A percentile compares a stretch with the other conserved stretches of the same genome.
Evolutionary conservation across 345 rosid genomes (phyloP).

Genomic region (Eucalyptus pumila): DNA sequence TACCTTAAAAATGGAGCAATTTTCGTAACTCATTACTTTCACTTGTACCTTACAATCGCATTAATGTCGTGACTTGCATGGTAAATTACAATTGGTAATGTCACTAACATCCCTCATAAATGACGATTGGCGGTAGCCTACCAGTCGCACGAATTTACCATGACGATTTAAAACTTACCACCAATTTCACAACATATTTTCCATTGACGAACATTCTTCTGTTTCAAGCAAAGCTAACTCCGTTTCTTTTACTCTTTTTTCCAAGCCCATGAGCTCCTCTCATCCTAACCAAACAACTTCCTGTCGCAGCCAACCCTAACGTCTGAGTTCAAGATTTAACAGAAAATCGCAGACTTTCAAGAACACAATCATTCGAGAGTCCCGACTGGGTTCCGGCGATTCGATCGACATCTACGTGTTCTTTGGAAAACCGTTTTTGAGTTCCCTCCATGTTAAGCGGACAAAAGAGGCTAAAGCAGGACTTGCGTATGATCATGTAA

Average conservation of each 20-base stretch:
- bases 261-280: not conserved
- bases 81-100: not conserved
- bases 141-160: not conserved
- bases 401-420: not conserved
- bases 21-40: not conserved
- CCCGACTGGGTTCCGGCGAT: not conserved
- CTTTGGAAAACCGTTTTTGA: not conserved
- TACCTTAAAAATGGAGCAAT: not conserved
- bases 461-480: not conserved
- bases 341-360: not conserved
- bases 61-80: not conserved
- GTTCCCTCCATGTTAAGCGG: not conserved
- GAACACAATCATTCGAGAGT: not conserved
- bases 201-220: not conserved
- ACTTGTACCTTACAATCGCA: too few species aligned
- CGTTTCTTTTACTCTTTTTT: not conserved
- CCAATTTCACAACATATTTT: not conserved
- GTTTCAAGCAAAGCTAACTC: not conserved
- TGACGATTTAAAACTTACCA: not conserved
- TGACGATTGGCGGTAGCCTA: not conserved
- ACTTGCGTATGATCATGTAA: not conserved
- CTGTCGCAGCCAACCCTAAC: not conserved
- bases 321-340: not conserved
- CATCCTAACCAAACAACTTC: not conserved
- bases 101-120: not conserved